Base-by-base conservation (phyloP, 768 basidiomycete species). In the Coprinellus aureogranulatus region DNA sequence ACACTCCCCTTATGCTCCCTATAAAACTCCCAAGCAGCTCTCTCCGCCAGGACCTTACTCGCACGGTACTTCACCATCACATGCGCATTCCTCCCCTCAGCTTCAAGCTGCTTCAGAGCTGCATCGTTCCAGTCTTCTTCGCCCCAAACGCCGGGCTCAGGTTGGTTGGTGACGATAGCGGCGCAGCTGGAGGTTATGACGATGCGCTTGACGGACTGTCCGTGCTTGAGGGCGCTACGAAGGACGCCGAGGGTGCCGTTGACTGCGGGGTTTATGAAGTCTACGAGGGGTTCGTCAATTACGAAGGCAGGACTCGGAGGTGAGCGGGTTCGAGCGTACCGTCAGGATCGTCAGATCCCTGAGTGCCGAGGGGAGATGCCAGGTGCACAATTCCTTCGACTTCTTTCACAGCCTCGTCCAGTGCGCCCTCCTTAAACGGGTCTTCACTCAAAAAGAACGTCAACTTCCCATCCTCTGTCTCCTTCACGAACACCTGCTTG, bases 371-470 rank as follows among this genome's bases (percentile, higher is more conserved):
- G 8, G 61, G 58, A 11, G 58, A 59, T 4, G 58, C 61, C 9
- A 55, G 31, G 34, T 62, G 61, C 11, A 56, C 40, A 9, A 62
- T 54, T 8, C 25, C 61, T 31, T 59, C 58, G 14, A 62, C 31
- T 28, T 52, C 61, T 26, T 48, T 41, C 26, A 62, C 58, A 4
- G 47, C 34, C 16, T 50, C 51, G 40, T 59, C 58, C 20, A 56
- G 59, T 11, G 42, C 61, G 2, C 44, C 51, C 18, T 62, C 59
- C 50, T 26, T 27, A 12, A 40, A 39, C 18, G 48, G 52, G 37
- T 60, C 59, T 47, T 34, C 23, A 25, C 55, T 42, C 3, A 56
- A 16, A 0, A 16, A 25, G 22, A 60, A 27, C 42, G 55, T 44
- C 14, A 60, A 11, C 37, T 50, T 60, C 18, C 54, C 57, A 28